Evolutionary conservation across 331 rosid genomes (phyloP).

Genomic region (Stylosanthes scabra): DNA sequence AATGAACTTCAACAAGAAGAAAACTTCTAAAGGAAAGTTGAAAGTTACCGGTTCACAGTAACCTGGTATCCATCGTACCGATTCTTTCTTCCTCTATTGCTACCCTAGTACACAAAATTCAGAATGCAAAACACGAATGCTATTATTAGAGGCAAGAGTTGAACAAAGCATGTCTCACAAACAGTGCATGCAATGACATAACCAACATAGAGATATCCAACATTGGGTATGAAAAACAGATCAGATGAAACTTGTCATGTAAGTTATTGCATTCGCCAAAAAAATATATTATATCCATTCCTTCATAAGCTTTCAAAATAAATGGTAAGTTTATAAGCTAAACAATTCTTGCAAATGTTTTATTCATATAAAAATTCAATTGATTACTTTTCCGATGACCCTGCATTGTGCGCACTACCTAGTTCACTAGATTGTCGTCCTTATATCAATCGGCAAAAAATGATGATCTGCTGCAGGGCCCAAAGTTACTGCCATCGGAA

Average conservation of each 20-base stretch:
- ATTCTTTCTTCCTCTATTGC: conserved; percentile 26
- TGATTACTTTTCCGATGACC: conserved; percentile 7
- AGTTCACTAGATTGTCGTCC: conserved; percentile 45
- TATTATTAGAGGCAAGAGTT: conserved; percentile 30
- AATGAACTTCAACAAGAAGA: conserved; percentile 33
- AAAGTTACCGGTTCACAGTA: conserved; percentile 20
- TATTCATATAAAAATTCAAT: conserved; percentile 29
- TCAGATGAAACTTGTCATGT: conserved; percentile 28
- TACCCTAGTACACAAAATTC: conserved; percentile 38
- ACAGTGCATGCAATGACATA: conserved; percentile 11
- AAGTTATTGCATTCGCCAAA: conserved; percentile 29
- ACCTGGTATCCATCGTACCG: conserved; percentile 16
- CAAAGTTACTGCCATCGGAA: conserved; percentile 86
- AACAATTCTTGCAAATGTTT: conserved; percentile 12
- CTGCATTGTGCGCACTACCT: conserved; percentile 43
- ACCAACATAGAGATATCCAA: conserved; percentile 16
- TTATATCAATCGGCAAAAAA: conserved; percentile 28
- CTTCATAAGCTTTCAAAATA: conserved; percentile 18
- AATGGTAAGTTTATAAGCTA: conserved; percentile 10
- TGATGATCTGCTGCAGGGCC: conserved; percentile 46
- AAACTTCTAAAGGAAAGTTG: conserved; percentile 29
- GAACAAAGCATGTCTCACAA: conserved; percentile 28
- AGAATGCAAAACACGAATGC: conserved; percentile 19
- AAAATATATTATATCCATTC: conserved; percentile 6
- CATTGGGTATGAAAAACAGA: conserved; percentile 17